A percentile compares a stretch with the other conserved stretches of the same genome.
Conservation (phyloP, 1,139 yeast species). For the Ashbya aceris region DNA sequence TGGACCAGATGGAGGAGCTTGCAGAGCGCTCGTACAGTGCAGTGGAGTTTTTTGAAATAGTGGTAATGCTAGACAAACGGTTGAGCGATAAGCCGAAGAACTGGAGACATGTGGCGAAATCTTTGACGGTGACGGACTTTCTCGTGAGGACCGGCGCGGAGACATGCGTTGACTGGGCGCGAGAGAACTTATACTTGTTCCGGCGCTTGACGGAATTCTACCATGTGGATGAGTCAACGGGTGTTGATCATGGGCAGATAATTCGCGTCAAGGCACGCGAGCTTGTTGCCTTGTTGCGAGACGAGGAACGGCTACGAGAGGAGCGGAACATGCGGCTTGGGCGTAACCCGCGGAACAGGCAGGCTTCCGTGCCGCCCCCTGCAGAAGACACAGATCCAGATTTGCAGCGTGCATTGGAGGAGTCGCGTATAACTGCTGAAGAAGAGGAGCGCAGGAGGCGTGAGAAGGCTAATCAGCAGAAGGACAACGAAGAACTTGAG, state of each 20-base stretch:
- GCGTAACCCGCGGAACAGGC: slow-evolving; percentile 24
- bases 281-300: slow-evolving; percentile 65
- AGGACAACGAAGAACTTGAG: slow-evolving; percentile 61
- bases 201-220: slow-evolving; percentile 89
- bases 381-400: slow-evolving; percentile 57
- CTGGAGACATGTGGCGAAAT: slow-evolving; percentile 95
- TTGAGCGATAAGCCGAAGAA: slow-evolving; percentile 94
- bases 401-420: slow-evolving; percentile 71
- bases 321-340: slow-evolving; percentile 50
- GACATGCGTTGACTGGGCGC: slow-evolving; percentile 88
- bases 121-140: slow-evolving; percentile 80
- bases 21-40: slow-evolving; percentile 64
- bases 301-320: slow-evolving; percentile 71
- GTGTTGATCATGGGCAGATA: slow-evolving; percentile 82
- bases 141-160: slow-evolving; percentile 83
- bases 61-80: slow-evolving; percentile 94
- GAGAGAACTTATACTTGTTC: slow-evolving; percentile 79
- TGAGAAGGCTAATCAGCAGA: slow-evolving; percentile 26
- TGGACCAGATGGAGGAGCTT: slow-evolving; percentile 76
- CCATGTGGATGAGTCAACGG: slow-evolving; percentile 61
- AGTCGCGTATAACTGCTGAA: slow-evolving; percentile 74
- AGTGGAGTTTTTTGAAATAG: slow-evolving; percentile 77
- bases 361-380: slow-evolving; percentile 1
- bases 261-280: slow-evolving; percentile 90
- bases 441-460: slow-evolving; percentile 63